Base-by-base conservation (phyloP, 2,329 filamentous ascomycete species). In the Blastomyces gilchristii region DNA sequence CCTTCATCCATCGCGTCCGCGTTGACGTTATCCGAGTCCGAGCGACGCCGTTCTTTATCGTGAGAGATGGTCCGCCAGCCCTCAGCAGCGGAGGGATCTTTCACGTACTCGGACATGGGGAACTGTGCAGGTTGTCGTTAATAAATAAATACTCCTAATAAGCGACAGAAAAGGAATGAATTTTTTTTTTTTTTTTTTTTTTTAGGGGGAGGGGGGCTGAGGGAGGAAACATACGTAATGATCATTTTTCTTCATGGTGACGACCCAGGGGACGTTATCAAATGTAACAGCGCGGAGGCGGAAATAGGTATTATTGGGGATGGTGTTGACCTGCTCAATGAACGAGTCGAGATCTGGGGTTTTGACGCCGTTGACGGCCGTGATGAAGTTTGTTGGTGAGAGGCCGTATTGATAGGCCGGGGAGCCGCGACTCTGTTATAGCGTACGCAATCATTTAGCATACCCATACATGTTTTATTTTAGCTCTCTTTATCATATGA, bases 181-280 rank as follows among this genome's bases (percentile, higher is more conserved):
- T 6, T 31, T 18, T 22, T 22, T 22, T 22, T 22, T 22, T 22
- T 22, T 22, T 22, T 22, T 22, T 22, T 22, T 22, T 22, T 1
- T 22, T 22, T 0, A 22, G n/a, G n/a, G n/a, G n/a, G n/a, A 22
- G n/a, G n/a, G n/a, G n/a, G n/a, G n/a, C 1, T 22, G 34, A 31
- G 45, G 52, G 43, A 53, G 54, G 37, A 43, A 25, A 73, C 78
- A 72, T 70, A 82, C 80, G 75, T 99, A 99, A 76, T 99, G 94
- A 73, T 99, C 93, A 70, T 97, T 97, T 84, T 97, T 97, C 86
- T 99, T 99, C 90, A 99, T 96, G 9, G 94, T 99, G 49, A 95
- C 90, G n/a, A 99, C 91, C 91, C 94, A 99, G 3, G 93, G 93
- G 11, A 99, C 91, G 71, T 95, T 96, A 75, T 99, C 94, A 72